Base-by-base conservation (phyloP, 768 basidiomycete genomes). In the Mycena haematopus region DNA sequence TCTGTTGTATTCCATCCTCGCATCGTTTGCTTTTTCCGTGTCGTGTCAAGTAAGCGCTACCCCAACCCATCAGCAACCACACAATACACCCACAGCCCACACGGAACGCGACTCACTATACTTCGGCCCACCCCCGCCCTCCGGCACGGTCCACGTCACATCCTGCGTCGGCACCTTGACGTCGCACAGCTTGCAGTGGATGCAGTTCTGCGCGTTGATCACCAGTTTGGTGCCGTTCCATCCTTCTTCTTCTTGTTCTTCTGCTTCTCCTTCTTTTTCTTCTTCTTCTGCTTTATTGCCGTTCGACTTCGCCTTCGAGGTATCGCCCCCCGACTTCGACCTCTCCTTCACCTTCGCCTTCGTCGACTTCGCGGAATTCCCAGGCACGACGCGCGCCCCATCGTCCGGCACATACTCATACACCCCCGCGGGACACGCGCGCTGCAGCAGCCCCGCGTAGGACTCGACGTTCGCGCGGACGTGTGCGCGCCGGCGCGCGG, bases 111-210 rank as follows among this genome's bases (percentile, higher is more conserved):
- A 76, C 82, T 67, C 62, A 96, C 95, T 91, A 72, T 97, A 99
- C 75, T 96, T 96, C 38, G 96, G 96, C 54, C 96, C 96, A 33
- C 96, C 96, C 14, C 94, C 92, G 14, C 96, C 96, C 77, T 99
- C 95, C 0, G 97, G 97, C 0, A 97, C 95, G 6, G 88, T 90
- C 96, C 96, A 99, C 17, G 90, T 93, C 68, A 99, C 97, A 74
- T 98, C 96, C 73, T 97, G 93, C 2, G 94, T 94, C 3, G 96
- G 96, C 6, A 92, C 92, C 78, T 99, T 98, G 78, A 99, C 88
- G 63, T 95, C 94, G 73, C 96, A 99, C 45, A 97, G 80, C 76
- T 96, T 97, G 80, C 95, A 97, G 73, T 96, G 92, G 36, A 93
- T 92, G 71, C 92, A 93, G 69, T 94, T 93, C 92, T 95, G 21